Conservation (phyloP, 257 asterid species). For the Paulownia fortunei region DNA sequence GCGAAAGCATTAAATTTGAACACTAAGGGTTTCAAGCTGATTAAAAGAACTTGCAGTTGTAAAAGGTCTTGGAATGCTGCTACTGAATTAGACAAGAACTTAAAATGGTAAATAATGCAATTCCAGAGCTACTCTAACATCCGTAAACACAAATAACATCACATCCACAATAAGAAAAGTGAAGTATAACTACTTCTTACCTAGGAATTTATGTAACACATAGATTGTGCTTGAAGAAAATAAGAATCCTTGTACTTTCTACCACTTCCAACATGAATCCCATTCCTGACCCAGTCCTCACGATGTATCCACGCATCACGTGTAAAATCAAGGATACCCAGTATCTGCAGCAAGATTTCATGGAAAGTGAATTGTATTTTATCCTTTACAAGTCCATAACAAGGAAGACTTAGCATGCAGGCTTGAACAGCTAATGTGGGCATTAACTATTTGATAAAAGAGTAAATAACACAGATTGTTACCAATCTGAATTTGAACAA, state of each 20-base stretch:
- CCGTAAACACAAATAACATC: not conserved
- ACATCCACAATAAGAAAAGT: not conserved
- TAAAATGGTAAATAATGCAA: not conserved
- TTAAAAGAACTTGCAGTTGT: not conserved
- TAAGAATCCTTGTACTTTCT: conserved; percentile 93
- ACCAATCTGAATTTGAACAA: conserved; percentile 14
- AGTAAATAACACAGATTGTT: not conserved
- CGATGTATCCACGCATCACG: conserved; percentile 96
- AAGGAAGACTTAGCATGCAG: not conserved
- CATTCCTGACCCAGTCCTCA: conserved; percentile 88
- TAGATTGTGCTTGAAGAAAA: conserved; percentile 86
- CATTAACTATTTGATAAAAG: not conserved
- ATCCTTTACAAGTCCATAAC: not conserved
- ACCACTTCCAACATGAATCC: conserved; percentile 78
- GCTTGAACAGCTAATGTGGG: not conserved
- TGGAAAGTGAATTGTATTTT: not conserved
- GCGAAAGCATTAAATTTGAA: not conserved
- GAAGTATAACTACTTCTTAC: conserved; percentile 22
- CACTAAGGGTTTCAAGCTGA: not conserved
- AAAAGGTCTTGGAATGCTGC: not conserved
- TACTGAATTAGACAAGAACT: not conserved
- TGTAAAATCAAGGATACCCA: conserved; percentile 79
- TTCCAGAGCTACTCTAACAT: not conserved
- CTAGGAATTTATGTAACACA: conserved; percentile 81
- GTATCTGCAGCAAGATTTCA: conserved; percentile 59